Evolutionary conservation across 2,329 filamentous ascomycete species (phyloP), one percentile per base, ranked within the genome.

Genomic region (Chrysoporthe deuterocubensis): DNA sequence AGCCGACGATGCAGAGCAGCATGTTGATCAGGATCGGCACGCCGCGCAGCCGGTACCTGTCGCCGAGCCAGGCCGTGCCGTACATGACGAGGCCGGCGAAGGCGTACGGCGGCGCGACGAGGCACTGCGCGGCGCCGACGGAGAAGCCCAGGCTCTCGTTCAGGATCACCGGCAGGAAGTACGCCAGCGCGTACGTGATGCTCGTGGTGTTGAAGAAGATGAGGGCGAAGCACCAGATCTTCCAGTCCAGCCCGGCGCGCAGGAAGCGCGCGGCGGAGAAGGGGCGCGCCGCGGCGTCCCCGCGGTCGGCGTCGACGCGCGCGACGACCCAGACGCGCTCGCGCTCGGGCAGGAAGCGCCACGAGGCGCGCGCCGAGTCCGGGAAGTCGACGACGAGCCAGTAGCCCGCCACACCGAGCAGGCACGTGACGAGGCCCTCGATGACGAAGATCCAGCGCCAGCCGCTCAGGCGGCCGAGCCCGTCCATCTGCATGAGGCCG

Each of bases 81-180:
- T 83, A 87, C 84, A 90, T 91, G 72, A 89, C 75, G 67, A 91
- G 81, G 46, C 87, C 89, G 11, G 89, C 87, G 68, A 92, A 86
- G 37, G 80, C 85, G 74, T 90, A 92, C 0, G 90, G 90, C 0
- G 90, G 90, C 0, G 92, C 90, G 4, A 90, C 84, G 4, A 94
- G 86, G 75, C 90, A 92, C 77, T 93, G 91, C 0, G 90, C 82
- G 61, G 81, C 81, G 8, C 83, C 89, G 5, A 90, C 81, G 59
- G 78, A 81, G 81, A 92, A 94, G 16, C 87, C 85, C 82, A 94
- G 86, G 76, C 81, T 84, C 46, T 73, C 73, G 62, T 81, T 78
- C 16, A 96, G 86, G 72, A 96, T 92, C 73, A 94, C 87, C 7
- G 92, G 92, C 4, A 94, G 79, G 75, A 94, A 95, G 77, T 92